phyloP scores from a whole-genome alignment of 306 rosid species.

The Begonia masoniana region DNA sequence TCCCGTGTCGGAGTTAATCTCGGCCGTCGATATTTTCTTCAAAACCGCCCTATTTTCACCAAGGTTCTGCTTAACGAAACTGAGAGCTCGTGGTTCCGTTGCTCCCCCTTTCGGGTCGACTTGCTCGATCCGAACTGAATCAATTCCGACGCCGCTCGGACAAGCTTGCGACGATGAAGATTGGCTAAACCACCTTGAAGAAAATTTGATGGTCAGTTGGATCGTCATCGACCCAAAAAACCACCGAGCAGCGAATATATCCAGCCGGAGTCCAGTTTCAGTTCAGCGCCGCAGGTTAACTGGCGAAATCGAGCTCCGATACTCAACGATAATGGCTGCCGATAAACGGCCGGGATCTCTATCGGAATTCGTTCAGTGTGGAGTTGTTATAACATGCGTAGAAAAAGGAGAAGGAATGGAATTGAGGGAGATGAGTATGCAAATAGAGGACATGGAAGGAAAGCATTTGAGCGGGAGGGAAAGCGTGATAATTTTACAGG shows the following conservation, averaged over 20 bases:
- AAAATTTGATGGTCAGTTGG: constrained; percentile 58
- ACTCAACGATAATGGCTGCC: constrained; percentile 18
- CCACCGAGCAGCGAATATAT: constrained; percentile 47
- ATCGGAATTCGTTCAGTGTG: constrained; percentile 28
- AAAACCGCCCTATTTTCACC: constrained; percentile 37
- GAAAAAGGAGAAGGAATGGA: constrained; percentile 36
- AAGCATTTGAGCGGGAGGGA: constrained; percentile 50
- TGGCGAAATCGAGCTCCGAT: constrained; percentile 7
- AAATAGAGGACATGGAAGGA: constrained; percentile 59
- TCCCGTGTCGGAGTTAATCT: constrained; percentile 21
- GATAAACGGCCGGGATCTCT: background rate
- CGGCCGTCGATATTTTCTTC: constrained; percentile 61
- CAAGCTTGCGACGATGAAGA: constrained; percentile 12
- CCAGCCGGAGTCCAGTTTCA: constrained; percentile 44
- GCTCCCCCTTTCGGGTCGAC: constrained; percentile 54
- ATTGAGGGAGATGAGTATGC: constrained; percentile 55
- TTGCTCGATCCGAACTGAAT: constrained; percentile 39
- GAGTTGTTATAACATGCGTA: constrained; percentile 44
- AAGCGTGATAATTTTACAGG: constrained; percentile 38
- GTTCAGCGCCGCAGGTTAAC: constrained; percentile 27
- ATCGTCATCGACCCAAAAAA: constrained; percentile 43
- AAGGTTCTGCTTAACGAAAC: constrained; percentile 28
- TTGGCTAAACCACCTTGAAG: constrained; percentile 30
- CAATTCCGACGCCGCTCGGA: constrained; percentile 25
- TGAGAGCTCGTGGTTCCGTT: constrained; percentile 38